Base-by-base conservation (phyloP, 2,329 filamentous ascomycete genomes). In the Sarocladiaceae sp. region DNA sequence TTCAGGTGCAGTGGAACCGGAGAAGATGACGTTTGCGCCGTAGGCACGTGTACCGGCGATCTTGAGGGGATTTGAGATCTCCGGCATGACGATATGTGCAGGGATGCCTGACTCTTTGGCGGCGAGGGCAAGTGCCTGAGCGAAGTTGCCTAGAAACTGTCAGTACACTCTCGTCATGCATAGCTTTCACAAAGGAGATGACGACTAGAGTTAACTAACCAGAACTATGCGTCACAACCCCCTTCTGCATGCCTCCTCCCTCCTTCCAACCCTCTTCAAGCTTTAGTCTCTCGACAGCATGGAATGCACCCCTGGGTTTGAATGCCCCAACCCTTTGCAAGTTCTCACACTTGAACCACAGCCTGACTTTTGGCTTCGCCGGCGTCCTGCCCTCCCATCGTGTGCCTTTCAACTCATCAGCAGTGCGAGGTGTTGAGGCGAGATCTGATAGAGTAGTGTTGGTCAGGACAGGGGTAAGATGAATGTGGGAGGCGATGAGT, bases 291-390 rank as follows among this genome's bases (percentile, higher is more conserved):
- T 84, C 78, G 33, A 96, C 65, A 1, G 92, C 91, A 68, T 97
- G 90, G 60, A 96, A 97, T 0, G 92, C 93, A 4, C 93, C 94
- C 6, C 93, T 77, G 15, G 84, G 87, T 72, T 97, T 97, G 76
- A 97, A 97, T 1, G 93, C 93, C 50, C 93, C 94, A 52, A 95
- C 84, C 52, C 84, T 83, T 74, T 97, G 94, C 54, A 90, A 75
- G 68, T 97, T 97, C 75, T 97, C 93, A 69, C 90, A 95, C 74
- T 97, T 97, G 80, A 97, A 96, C 75, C 89, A 94, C 50, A 97
- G 76, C 12, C 83, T 77, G 35, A 96, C 72, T 48, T 72, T 80
- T 0, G 90, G 90, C 3, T 66, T 72, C 1, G 87, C 82, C 0
- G 84, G 78, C n/a, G 65, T 63, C 35, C 76, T 71, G 5, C 77